Evolutionary conservation across 306 rosid species (phyloP).

Genomic region (Erythrophleum fordii): DNA sequence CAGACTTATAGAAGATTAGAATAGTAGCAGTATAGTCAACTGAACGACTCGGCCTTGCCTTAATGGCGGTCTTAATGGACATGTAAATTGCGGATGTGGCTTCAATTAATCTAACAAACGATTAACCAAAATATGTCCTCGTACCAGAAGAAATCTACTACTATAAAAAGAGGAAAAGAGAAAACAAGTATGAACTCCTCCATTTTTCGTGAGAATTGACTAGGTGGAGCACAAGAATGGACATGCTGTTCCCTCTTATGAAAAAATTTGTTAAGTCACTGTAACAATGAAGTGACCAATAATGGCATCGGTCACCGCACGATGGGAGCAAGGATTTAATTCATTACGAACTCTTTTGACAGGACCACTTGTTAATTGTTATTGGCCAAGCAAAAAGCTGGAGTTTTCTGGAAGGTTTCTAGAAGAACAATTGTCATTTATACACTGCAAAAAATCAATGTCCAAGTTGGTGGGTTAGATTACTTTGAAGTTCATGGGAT

Average conservation of each 20-base stretch:
- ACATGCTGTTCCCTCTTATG: background rate
- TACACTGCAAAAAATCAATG: background rate
- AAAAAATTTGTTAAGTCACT: background rate
- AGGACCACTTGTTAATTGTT: background rate
- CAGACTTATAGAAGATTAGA: background rate
- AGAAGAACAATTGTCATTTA: background rate
- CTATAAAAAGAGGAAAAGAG: too few species aligned
- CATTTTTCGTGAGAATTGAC: background rate
- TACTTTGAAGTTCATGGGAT: background rate
- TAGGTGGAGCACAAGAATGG: background rate
- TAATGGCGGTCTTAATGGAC: conserved; percentile 1
- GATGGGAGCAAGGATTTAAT: conserved; percentile 7
- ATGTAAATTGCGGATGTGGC: background rate
- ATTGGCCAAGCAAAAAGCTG: background rate
- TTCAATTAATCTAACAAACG: background rate
- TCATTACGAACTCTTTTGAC: background rate
- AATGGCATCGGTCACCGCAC: conserved; percentile 11
- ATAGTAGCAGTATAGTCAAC: background rate
- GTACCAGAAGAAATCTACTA: background rate
- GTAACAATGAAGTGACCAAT: background rate
- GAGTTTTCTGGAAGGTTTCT: conserved; percentile 23
- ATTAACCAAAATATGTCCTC: background rate
- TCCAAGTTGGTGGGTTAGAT: background rate
- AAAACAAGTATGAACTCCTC: background rate
- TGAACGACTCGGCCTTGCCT: background rate